Evolutionary conservation across 169 alveolate genomes (phyloP).

Genomic region (Eimeria acervulina): DNA sequence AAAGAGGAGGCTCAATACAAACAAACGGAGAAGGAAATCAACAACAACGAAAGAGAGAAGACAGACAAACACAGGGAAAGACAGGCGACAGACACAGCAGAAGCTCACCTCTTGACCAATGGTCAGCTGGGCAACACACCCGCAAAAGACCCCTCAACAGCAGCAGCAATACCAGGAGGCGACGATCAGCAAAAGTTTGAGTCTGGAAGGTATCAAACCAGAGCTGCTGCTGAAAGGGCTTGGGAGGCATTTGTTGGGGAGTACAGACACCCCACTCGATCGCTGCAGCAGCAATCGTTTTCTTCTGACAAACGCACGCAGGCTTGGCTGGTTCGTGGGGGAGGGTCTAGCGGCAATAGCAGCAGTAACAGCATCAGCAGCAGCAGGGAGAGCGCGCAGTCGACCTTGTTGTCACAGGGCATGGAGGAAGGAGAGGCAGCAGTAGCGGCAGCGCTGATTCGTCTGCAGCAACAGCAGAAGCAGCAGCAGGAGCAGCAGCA

Average conservation of each 20-base stretch:
- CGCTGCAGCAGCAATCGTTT: background rate
- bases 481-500: background rate
- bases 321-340: background rate
- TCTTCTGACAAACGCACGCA: background rate
- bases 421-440: background rate
- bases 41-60: background rate
- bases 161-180: background rate
- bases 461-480: background rate
- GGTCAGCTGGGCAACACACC: background rate
- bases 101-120: background rate
- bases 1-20: too few species aligned
- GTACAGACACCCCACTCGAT: background rate
- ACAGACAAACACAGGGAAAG: background rate
- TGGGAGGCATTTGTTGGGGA: conserved; percentile 30
- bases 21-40: too few species aligned
- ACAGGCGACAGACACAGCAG: background rate
- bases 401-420: background rate
- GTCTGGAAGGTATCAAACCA: background rate
- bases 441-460: background rate
- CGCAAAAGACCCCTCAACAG: background rate
- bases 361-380: background rate
- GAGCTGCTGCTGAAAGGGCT: conserved; percentile 28
- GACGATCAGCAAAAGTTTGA: too few species aligned
- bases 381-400: background rate
- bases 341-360: background rate